These are phyloP conservation scores for Rhizopus stolonifer DNA, from an alignment of 371 early-diverging fungal genomes.

Conservation along the genomic window DNA sequence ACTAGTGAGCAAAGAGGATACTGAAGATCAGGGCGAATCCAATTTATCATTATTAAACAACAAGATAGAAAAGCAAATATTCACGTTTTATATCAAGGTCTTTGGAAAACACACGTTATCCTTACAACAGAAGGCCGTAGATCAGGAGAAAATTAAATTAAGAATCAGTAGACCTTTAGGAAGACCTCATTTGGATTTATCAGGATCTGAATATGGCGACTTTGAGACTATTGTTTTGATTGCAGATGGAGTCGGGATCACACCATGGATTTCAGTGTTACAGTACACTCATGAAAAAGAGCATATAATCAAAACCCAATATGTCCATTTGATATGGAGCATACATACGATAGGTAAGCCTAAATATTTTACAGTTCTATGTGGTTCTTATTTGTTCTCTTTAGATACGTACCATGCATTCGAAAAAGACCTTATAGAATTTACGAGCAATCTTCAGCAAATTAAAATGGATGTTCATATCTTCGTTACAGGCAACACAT, in stretches of 20 bases:
- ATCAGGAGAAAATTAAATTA: not conserved
- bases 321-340: conserved; percentile 25
- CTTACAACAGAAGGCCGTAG: conserved; percentile 16
- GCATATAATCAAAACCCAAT: conserved; percentile 18
- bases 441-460: not conserved
- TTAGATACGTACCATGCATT: conserved; percentile 39
- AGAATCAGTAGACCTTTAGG: conserved; percentile 39
- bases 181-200: conserved; percentile 4
- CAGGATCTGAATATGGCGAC: conserved; percentile 25
- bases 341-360: conserved; percentile 27
- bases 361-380: not conserved
- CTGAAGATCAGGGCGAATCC: not conserved
- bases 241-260: conserved; percentile 45
- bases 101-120: conserved; percentile 13
- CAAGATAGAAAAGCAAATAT: not conserved
- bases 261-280: conserved; percentile 43
- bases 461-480: conserved; percentile 2
- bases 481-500: conserved; percentile 14
- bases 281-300: conserved; percentile 22
- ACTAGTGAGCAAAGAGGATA: not conserved
- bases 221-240: conserved; percentile 32
- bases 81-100: conserved; percentile 36
- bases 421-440: conserved; percentile 11
- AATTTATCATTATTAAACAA: not conserved
- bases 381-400: not conserved